These are phyloP conservation scores for Trichoderma brevicompactum DNA, from an alignment of 2,329 filamentous ascomycete species.

Conservation along the genomic window DNA sequence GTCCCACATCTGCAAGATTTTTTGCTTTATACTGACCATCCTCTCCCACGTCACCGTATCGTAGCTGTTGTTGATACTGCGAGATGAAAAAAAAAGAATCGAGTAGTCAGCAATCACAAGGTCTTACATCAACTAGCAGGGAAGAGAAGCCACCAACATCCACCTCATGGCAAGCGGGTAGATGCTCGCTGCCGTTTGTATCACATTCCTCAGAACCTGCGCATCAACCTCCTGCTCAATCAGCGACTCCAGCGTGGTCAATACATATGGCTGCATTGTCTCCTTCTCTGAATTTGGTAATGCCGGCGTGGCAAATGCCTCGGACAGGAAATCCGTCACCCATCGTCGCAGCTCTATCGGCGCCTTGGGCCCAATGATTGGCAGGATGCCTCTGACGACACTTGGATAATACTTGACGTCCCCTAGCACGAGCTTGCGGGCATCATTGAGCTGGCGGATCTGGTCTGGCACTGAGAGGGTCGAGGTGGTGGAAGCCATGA, in stretches of 20 bases:
- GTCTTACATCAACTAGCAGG: not conserved
- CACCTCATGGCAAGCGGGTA: slow-evolving; percentile 91
- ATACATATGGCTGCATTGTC: slow-evolving; percentile 73
- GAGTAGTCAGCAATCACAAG: slow-evolving; percentile 31
- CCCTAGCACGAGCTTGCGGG: slow-evolving; percentile 84
- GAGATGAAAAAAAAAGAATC: slow-evolving; percentile 32
- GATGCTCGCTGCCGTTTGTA: slow-evolving; percentile 88
- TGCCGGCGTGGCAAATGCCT: slow-evolving; percentile 92
- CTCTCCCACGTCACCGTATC: slow-evolving; percentile 83
- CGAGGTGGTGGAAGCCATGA: slow-evolving; percentile 54
- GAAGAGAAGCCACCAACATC: slow-evolving; percentile 73
- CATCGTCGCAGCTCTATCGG: slow-evolving; percentile 86
- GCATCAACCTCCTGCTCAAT: slow-evolving; percentile 76
- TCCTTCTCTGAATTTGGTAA: slow-evolving; percentile 79
- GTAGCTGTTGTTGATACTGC: slow-evolving; percentile 83
- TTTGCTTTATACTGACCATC: slow-evolving; percentile 86
- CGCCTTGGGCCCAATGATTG: slow-evolving; percentile 78
- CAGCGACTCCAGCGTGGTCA: slow-evolving; percentile 75
- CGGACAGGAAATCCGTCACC: slow-evolving; percentile 94
- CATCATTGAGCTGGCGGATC: slow-evolving; percentile 85
- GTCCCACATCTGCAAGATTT: slow-evolving; percentile 89
- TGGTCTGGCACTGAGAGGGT: slow-evolving; percentile 70
- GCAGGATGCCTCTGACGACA: slow-evolving; percentile 90
- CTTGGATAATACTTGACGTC: slow-evolving; percentile 89
- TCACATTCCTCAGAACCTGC: slow-evolving; percentile 80